Base-by-base conservation (phyloP, 768 basidiomycete genomes). In the Symmetrospora coprosmae region DNA sequence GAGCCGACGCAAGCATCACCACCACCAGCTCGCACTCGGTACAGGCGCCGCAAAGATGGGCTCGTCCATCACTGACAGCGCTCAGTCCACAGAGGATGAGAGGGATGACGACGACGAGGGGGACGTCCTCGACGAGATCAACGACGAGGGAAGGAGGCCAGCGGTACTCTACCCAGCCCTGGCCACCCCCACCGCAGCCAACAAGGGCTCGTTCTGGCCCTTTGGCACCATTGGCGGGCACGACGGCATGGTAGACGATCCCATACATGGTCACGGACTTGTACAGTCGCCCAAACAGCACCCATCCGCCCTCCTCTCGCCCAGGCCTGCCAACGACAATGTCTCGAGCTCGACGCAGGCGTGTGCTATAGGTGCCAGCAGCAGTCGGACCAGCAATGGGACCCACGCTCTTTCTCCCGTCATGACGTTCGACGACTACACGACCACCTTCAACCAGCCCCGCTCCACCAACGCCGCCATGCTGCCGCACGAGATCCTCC, bases 401-500 rank as follows among this genome's bases (percentile, higher is more conserved):
- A 55, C 50, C 69, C n/a, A 66, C 74, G 61, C 67, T 71, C 14
- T 60, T 52, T 35, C 23, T 37, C 51, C 8, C 9, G 75, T 74
- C 51, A 79, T 82, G 16, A 80, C 79, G 50, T 82, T 85, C 68
- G 77, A 82, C 6, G 75, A 76, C 43, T 9, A 21, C 43, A n/a
- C 25, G 25, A 21, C 17, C 25, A 46, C 43, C 43, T 11, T 11
- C 25, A 21, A 11, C 43, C 13, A 23, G 21, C 13, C 11, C n/a
- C 38, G 11, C 50, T 62, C 64, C 30, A 30, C 41, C 21, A 31
- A 48, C 14, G 66, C 67, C 6, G 64, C 65, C 27, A 58, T 65
- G 49, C 76, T 96, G 3, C 91, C 91, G 7, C 85, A 86, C 60
- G 92, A 97, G 72, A 79, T 97, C 38, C 82, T 96, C 69, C 86